These are phyloP conservation scores for Xylogone sp. DNA, from an alignment of 2,329 filamentous ascomycete species.

Conservation along the genomic window DNA sequence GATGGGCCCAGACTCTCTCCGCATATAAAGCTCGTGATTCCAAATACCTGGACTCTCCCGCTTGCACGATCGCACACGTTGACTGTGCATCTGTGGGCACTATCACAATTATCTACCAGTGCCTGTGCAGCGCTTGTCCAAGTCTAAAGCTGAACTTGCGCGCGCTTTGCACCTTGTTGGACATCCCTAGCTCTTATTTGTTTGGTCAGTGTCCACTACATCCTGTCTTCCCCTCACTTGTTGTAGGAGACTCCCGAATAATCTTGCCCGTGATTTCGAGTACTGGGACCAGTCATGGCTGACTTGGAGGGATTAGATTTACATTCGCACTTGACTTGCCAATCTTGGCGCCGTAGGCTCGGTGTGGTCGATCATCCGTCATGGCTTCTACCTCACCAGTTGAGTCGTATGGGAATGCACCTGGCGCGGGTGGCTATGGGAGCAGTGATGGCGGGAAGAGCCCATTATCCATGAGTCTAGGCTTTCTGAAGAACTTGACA, in stretches of 20 bases:
- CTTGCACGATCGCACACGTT: slow-evolving; percentile 5
- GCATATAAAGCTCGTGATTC: slow-evolving; percentile 8
- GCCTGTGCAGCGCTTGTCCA: slow-evolving; percentile 1
- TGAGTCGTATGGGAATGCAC: slow-evolving; percentile 24
- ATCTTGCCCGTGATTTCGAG: no score
- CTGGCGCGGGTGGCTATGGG: slow-evolving; percentile 22
- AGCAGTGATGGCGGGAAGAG: slow-evolving; percentile 27
- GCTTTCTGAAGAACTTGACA: slow-evolving; percentile 62
- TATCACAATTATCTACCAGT: slow-evolving; percentile 4
- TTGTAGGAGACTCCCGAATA: no score
- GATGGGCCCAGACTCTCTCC: no score
- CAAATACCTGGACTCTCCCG: slow-evolving; percentile 17
- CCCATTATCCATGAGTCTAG: slow-evolving; percentile 43
- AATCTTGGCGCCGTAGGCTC: slow-evolving; percentile 5
- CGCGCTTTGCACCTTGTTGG: no score
- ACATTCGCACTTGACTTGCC: slow-evolving; percentile 1
- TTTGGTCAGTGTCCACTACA: slow-evolving; percentile 2
- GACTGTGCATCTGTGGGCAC: slow-evolving; percentile 5
- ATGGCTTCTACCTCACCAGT: slow-evolving; percentile 24
- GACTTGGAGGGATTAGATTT: slow-evolving; percentile 8
- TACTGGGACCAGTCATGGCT: slow-evolving; percentile 12
- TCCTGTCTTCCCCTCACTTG: neutral
- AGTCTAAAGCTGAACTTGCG: slow-evolving; percentile 7
- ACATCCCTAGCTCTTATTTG: no score
- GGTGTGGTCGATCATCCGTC: no score